Percentiles rank a stretch among this genome's conserved stretches.
phyloP scores from a whole-genome alignment of 228 moss, liverwort and hornwort genomes.

The Sphagnum magellanicum region DNA sequence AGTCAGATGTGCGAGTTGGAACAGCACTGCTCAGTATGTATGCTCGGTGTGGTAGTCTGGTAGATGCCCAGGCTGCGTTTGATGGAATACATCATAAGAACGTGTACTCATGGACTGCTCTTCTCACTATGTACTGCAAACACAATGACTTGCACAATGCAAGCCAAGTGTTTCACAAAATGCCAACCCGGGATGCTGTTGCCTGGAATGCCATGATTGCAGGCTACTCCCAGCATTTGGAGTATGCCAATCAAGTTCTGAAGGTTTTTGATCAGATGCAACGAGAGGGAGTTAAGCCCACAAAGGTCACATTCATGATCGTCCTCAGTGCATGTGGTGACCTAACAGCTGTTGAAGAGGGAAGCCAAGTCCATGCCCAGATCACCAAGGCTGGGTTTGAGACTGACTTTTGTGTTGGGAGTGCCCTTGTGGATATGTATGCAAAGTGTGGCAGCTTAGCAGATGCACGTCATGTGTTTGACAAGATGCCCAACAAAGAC shows the following conservation, averaged over 20 bases:
- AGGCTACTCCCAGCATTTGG: too few species aligned
- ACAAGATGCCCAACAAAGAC: too few species aligned
- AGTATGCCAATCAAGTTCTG: background rate
- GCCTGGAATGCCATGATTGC: background rate
- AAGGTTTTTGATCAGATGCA: background rate
- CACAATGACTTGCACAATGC: background rate
- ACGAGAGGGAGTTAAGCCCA: background rate
- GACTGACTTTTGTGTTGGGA: background rate
- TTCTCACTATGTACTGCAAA: conserved; percentile 2
- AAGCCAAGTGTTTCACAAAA: background rate
- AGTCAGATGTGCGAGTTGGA: conserved; percentile 2
- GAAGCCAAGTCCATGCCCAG: background rate
- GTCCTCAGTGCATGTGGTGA: background rate
- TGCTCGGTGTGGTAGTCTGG: background rate
- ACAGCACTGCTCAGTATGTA: conserved; percentile 2
- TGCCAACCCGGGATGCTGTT: background rate
- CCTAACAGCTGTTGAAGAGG: background rate
- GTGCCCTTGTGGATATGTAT: conserved; percentile 3
- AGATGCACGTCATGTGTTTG: background rate
- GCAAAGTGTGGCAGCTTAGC: conserved; percentile 2
- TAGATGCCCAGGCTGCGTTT: background rate
- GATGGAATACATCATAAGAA: too few species aligned
- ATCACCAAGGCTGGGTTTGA: background rate
- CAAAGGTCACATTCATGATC: background rate
- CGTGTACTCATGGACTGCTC: too few species aligned